A percentile compares a stretch with the other conserved stretches of the same genome.
These are phyloP conservation scores for Citrus inodora DNA, from an alignment of 345 rosid species.

Conservation along the genomic window DNA sequence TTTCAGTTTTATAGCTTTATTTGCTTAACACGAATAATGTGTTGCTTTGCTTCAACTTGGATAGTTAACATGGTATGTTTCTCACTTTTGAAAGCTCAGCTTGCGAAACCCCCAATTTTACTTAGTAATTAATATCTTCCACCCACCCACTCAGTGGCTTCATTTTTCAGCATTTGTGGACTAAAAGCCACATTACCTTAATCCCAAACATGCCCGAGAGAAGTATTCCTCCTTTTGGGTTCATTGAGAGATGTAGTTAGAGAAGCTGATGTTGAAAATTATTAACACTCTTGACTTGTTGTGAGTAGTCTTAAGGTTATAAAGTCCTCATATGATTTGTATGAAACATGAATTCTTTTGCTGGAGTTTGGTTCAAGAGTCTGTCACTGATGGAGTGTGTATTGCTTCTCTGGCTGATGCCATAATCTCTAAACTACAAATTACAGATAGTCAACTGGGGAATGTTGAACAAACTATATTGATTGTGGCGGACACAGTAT, in stretches of 20 bases:
- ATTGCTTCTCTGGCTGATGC: slow-evolving; percentile 69
- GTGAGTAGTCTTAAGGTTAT: too few species aligned
- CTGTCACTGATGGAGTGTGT: slow-evolving; percentile 24
- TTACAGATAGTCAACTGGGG: slow-evolving; percentile 22
- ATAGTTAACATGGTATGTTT: not conserved
- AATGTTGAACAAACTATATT: slow-evolving; percentile 41
- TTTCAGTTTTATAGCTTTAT: not conserved
- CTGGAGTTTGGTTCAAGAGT: not conserved
- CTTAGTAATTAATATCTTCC: too few species aligned
- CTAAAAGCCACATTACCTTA: too few species aligned
- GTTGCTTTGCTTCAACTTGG: not conserved
- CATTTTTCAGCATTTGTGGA: too few species aligned
- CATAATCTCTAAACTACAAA: slow-evolving; percentile 43
- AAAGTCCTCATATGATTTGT: not conserved
- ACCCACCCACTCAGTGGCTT: too few species aligned
- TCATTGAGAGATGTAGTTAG: not conserved
- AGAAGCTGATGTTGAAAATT: not conserved
- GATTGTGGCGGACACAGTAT: slow-evolving; percentile 76
- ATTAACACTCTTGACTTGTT: not conserved
- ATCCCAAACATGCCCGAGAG: not conserved
- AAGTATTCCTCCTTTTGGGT: not conserved
- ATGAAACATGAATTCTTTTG: not conserved
- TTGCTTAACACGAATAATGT: not conserved
- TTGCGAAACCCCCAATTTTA: too few species aligned
- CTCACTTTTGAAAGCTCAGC: too few species aligned